phyloP scores from a whole-genome alignment of 257 asterid species.

The Osmanthus fragrans region DNA sequence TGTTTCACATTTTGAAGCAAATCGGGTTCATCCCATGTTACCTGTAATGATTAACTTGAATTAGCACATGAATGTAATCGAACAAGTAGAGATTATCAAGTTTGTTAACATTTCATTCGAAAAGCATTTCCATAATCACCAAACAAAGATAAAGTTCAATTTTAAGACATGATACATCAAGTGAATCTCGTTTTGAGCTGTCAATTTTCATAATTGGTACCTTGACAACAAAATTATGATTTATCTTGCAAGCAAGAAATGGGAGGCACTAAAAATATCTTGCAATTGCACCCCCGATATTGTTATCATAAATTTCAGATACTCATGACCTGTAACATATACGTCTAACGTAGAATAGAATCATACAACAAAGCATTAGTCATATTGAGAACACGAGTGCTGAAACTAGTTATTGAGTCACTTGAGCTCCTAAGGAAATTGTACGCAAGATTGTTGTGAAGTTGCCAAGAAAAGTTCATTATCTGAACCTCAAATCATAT shows the following conservation, averaged over 20 bases:
- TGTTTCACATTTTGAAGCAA: constrained; percentile 62
- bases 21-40: constrained; percentile 73
- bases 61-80: neutral
- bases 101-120: neutral
- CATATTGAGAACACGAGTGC: neutral
- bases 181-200: neutral
- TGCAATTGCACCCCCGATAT: neutral
- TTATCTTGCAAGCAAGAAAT: neutral
- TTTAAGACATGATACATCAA: neutral
- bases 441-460: neutral
- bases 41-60: constrained; percentile 35
- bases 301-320: neutral
- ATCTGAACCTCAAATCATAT: neutral
- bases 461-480: neutral
- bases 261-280: neutral
- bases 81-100: neutral
- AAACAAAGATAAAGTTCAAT: neutral
- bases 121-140: neutral
- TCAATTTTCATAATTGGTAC: neutral
- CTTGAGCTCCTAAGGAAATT: neutral
- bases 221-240: neutral
- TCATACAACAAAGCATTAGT: neutral
- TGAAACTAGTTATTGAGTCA: neutral
- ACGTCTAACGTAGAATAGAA: neutral
- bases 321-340: neutral